phyloP scores from a whole-genome alignment of 495 filamentous ascomycete species.

The Cladorrhinum samala region DNA sequence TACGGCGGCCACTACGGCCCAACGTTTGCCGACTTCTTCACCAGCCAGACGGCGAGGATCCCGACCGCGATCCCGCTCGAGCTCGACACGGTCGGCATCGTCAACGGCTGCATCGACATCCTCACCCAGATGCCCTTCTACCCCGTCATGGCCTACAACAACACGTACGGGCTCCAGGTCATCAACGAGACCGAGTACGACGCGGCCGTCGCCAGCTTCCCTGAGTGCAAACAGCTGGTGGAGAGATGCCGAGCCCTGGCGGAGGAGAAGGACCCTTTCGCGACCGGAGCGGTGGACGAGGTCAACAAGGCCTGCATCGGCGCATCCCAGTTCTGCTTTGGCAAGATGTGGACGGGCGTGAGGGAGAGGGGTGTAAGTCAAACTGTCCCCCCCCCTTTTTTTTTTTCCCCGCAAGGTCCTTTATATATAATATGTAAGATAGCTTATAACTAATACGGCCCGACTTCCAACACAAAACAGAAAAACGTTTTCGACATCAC shows the following conservation, averaged over 20 bases:
- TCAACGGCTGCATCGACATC: constrained; percentile 71
- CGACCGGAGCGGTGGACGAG: constrained; percentile 37
- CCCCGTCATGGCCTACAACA: constrained; percentile 60
- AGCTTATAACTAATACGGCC: too few relatives aligned
- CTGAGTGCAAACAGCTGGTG: constrained; percentile 44
- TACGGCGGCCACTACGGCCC: constrained; percentile 59
- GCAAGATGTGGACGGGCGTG: constrained; percentile 23
- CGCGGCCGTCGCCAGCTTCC: constrained; percentile 27
- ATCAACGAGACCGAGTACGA: constrained; percentile 42
- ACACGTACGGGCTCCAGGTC: constrained; percentile 59
- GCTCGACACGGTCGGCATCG: constrained; percentile 49
- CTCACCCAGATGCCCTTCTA: constrained; percentile 56
- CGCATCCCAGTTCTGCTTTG: constrained; percentile 36
- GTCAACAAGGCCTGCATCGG: constrained; percentile 41
- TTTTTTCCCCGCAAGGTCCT: too few relatives aligned
- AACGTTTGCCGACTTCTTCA: constrained; percentile 54
- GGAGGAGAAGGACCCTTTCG: constrained; percentile 35
- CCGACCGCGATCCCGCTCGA: constrained; percentile 41
- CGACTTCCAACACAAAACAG: too few relatives aligned
- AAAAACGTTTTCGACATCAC: constrained; percentile 50
- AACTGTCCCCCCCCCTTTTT: too few relatives aligned
- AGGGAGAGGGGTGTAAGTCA: neutral
- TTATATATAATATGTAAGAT: too few relatives aligned
- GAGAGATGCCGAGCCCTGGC: constrained; percentile 39
- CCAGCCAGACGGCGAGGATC: constrained; percentile 50